A percentile compares a stretch with the other conserved stretches of the same genome.
Evolutionary conservation across 306 rosid genomes (phyloP).

Genomic region (Boehmeria nivea): DNA sequence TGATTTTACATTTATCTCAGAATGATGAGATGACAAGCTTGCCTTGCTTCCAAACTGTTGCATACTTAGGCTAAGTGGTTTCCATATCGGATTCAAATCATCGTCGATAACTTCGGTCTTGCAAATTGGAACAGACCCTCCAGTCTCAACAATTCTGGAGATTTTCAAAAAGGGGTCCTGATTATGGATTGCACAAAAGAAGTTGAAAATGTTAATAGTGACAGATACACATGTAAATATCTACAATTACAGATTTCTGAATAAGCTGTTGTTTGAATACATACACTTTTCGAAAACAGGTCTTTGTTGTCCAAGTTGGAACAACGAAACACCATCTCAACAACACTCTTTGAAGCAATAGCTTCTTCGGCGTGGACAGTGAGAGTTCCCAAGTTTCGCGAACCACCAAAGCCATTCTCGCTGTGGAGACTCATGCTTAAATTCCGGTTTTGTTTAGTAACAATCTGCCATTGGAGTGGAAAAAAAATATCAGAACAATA

Average conservation of each 20-base stretch:
- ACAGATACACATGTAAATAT: neutral
- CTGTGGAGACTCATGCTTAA: constrained; percentile 41
- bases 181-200: constrained; percentile 1
- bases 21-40: too few species aligned
- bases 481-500: neutral
- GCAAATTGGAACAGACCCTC: constrained; percentile 74
- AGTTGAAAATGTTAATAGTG: neutral
- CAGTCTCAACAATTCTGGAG: constrained; percentile 68
- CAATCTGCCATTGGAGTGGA: constrained; percentile 61
- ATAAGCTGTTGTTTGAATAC: too few species aligned
- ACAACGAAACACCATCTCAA: constrained; percentile 64
- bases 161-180: constrained; percentile 84
- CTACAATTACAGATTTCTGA: neutral
- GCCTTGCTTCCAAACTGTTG: constrained; percentile 80
- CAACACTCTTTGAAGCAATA: constrained; percentile 52
- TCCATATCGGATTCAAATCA: constrained; percentile 79
- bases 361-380: constrained; percentile 76
- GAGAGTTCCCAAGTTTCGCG: constrained; percentile 51
- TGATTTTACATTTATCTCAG: too few species aligned
- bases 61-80: constrained; percentile 47
- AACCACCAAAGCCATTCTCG: constrained; percentile 23
- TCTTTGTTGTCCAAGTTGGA: constrained; percentile 72
- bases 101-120: constrained; percentile 75
- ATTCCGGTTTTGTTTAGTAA: constrained; percentile 53
- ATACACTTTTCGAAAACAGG: constrained; percentile 67